Conservation (phyloP, 345 rosid genomes). For the Aquilaria yunnanensis region DNA sequence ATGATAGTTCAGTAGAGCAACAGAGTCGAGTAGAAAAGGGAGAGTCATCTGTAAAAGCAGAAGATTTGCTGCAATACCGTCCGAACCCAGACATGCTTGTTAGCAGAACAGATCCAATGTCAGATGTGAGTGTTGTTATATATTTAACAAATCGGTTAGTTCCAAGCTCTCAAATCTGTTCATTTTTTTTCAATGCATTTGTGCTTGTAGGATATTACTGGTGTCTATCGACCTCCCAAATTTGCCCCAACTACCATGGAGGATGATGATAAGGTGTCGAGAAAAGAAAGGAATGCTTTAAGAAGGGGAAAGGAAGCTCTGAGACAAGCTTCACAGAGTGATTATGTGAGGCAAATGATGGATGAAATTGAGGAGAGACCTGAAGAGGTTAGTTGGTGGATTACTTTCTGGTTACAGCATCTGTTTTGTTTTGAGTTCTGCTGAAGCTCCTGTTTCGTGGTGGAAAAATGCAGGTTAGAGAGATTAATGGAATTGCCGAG, state of each 20-base stretch:
- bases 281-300: constrained; percentile 55
- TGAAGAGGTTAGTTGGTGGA: constrained; percentile 54
- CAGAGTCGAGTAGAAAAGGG: constrained; percentile 26
- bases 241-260: constrained; percentile 72
- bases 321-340: constrained; percentile 44
- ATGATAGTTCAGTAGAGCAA: constrained; percentile 26
- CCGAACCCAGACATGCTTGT: constrained; percentile 85
- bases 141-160: background rate
- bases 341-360: constrained; percentile 59
- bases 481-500: constrained; percentile 47
- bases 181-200: constrained; percentile 11
- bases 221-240: constrained; percentile 64
- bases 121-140: constrained; percentile 28
- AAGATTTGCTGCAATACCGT: constrained; percentile 61
- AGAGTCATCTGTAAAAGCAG: constrained; percentile 28
- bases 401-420: constrained; percentile 3
- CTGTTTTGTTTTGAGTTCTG: constrained; percentile 3
- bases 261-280: constrained; percentile 61
- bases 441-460: constrained; percentile 11
- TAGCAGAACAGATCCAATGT: constrained; percentile 27
- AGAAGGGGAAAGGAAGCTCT: constrained; percentile 64
- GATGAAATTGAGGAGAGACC: constrained; percentile 82
- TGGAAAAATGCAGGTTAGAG: constrained; percentile 49
- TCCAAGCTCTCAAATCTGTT: constrained; percentile 2
- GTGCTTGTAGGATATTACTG: constrained; percentile 40